phyloP scores from a whole-genome alignment of 2,329 filamentous ascomycete genomes.

The Mycosphaerella sp. region DNA sequence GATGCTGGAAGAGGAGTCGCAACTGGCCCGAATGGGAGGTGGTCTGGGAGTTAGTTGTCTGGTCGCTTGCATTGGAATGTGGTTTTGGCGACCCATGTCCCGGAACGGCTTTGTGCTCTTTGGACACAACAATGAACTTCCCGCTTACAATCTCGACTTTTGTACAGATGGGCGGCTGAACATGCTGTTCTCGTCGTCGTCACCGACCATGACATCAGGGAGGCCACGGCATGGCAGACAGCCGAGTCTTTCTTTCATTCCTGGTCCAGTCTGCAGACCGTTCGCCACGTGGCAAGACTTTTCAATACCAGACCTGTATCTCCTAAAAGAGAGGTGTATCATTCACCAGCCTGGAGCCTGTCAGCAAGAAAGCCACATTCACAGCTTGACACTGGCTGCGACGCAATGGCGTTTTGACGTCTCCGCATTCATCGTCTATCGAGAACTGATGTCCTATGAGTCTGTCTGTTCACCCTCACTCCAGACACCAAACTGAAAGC shows the following conservation, averaged over 20 bases:
- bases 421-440: constrained; percentile 2
- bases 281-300: background rate
- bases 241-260: background rate
- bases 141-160: background rate
- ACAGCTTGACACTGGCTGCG: background rate
- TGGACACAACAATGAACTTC: constrained; percentile 5
- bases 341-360: background rate
- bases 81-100: background rate
- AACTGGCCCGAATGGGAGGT: constrained; percentile 25
- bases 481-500: constrained; percentile 2
- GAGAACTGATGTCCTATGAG: constrained; percentile 19
- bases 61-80: constrained; percentile 12
- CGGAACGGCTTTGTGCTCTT: constrained; percentile 4
- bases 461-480: constrained; percentile 2
- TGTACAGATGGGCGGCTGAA: background rate
- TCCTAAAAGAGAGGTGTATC: background rate
- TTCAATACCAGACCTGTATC: too few species aligned
- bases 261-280: background rate
- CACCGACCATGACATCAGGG: background rate
- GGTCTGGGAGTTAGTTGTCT: constrained; percentile 3
- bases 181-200: background rate
- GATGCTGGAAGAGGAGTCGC: constrained; percentile 17
- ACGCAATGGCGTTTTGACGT: constrained; percentile 5
- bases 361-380: background rate
- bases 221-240: background rate